phyloP scores from a whole-genome alignment of 495 filamentous ascomycete species.

The Trichoderma asperelloides region DNA sequence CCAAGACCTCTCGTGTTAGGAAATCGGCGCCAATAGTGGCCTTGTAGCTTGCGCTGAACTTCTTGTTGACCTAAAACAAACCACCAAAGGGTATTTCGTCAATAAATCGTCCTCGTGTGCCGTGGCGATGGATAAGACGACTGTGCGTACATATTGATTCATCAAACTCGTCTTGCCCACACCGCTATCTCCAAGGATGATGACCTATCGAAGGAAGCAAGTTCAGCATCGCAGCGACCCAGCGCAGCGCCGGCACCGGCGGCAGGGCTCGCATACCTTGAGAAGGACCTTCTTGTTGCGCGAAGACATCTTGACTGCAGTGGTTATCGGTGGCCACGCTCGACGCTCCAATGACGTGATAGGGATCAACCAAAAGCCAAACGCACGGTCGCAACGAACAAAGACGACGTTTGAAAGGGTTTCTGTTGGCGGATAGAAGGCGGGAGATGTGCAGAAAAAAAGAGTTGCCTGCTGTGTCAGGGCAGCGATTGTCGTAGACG shows the following conservation, averaged over 20 bases:
- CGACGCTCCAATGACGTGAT: conserved; percentile 3
- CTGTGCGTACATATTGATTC: conserved; percentile 95
- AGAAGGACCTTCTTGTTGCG: conserved; percentile 88
- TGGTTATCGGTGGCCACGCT: background rate
- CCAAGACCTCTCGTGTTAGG: conserved; percentile 93
- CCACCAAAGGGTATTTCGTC: background rate
- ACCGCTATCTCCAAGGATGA: conserved; percentile 95
- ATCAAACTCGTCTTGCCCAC: conserved; percentile 99
- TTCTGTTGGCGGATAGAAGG: background rate
- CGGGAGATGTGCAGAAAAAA: background rate
- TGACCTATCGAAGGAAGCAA: conserved; percentile 54
- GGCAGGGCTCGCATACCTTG: conserved; percentile 53
- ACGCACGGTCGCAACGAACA: background rate
- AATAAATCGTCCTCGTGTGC: background rate
- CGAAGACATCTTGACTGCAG: conserved; percentile 67
- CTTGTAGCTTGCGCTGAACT: conserved; percentile 99
- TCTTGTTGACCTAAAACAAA: conserved; percentile 85
- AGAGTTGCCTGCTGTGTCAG: background rate
- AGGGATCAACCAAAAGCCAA: background rate
- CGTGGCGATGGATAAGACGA: conserved; percentile 9
- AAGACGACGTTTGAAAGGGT: background rate
- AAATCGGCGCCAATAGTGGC: conserved; percentile 99
- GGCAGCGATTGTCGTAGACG: background rate
- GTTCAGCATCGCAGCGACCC: background rate
- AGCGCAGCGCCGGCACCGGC: background rate